phyloP scores from a whole-genome alignment of 306 rosid species.

The Castanea sativa region DNA sequence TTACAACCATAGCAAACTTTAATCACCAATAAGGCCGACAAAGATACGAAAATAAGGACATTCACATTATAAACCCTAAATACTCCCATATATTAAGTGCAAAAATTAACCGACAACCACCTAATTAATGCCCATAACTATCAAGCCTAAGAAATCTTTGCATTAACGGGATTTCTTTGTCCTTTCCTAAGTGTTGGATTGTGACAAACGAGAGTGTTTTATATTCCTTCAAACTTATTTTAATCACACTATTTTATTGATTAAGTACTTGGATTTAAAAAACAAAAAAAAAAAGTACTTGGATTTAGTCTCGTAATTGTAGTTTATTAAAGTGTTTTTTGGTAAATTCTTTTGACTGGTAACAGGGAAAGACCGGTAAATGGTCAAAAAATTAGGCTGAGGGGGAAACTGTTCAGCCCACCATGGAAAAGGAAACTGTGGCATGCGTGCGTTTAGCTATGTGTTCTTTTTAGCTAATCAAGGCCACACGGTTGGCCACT shows the following conservation, averaged over 20 bases:
- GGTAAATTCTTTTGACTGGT: background rate
- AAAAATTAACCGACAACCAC: constrained; percentile 7
- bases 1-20: background rate
- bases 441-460: constrained; percentile 28
- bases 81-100: background rate
- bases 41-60: constrained; percentile 5
- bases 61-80: background rate
- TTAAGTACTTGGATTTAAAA: background rate
- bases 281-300: too few species aligned
- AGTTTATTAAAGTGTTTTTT: background rate
- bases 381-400: constrained; percentile 21
- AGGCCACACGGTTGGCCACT: constrained; percentile 71
- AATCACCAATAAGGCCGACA: background rate
- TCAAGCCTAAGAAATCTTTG: background rate
- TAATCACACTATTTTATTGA: background rate
- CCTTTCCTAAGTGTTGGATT: constrained; percentile 9
- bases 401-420: background rate
- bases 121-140: constrained; percentile 10
- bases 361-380: background rate
- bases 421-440: constrained; percentile 27
- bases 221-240: background rate
- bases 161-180: constrained; percentile 19
- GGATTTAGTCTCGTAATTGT: constrained; percentile 6
- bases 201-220: background rate
- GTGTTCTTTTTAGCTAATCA: constrained; percentile 39